Evolutionary conservation across 1,139 yeast genomes (phyloP), one percentile per base, ranked within the genome.

Genomic region (Saccharomyces pastorianus): DNA sequence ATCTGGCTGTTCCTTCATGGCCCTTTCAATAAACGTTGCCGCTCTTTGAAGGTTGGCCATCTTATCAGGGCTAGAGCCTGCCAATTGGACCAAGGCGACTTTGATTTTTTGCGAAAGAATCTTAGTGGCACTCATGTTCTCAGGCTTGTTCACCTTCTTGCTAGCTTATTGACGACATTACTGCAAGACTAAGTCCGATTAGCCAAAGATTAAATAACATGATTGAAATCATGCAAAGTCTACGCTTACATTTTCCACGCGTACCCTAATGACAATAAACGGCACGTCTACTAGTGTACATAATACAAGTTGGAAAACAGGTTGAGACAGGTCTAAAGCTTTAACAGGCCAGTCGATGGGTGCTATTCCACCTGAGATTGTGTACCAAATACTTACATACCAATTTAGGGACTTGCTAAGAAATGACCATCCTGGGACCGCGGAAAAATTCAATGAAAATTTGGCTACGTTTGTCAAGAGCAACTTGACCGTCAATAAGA

Each of bases 41-140:
- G 81, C 86, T 60, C 82, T 80, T 50, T 71, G 62, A 58, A 84
- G 71, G 66, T 84, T 84, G 56, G 83, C 83, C 0, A 74, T 61
- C 65, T 84, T 84, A 62, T 82, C 85, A 2, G 80, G 61, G 7
- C 61, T 58, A 4, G 71, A 64, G 6, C 71, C 68, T 14, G 65
- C 63, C 42, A 68, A 53, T 51, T 69, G 73, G 29, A 84, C 75
- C 59, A 82, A 70, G 55, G 84, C 85, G 31, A 82, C 73, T 52
- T 75, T 72, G 42, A 80, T 75, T 48, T 81, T 75, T 49, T 76
- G 72, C 1, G 69, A 61, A 5, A 81, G 23, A 17, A 67, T 56
- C 38, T 62, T 58, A 1, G 68, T 61, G 6, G 23, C 42, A 34
- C 42, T 34, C 42, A 34, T 34, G 42, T 17, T 34, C 2, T 13